Evolutionary conservation across 306 rosid species (phyloP), one percentile per base, ranked within the genome.

Genomic region (Medicago arabica): DNA sequence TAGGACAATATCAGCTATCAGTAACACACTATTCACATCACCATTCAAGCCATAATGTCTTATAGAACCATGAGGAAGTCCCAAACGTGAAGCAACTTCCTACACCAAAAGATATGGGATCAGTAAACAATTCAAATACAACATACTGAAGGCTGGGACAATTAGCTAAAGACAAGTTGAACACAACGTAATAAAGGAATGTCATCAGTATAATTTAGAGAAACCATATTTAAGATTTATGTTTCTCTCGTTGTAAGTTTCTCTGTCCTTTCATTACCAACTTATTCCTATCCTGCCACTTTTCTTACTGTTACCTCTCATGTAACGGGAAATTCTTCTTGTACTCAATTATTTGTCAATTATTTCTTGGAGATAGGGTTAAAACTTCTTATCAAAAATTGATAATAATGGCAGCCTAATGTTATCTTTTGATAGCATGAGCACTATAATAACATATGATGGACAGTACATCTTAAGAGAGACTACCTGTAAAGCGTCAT

Each of bases 1-100:
- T 54, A 95, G 83, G 77, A 92, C 78, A 78, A 95, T 88, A 87
- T 95, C 99, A 81, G 99, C 96, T 93, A 92, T 92, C 69, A 86
- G 84, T 76, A 95, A 74, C 76, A 88, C 87, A 71, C 87, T 68
- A 80, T 85, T 82, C 81, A 87, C 91, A n/a, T 92, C 99, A 83
- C 88, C 80, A 80, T 95, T 82, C 78, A 90, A 86, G 68, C 99
- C 96, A 75, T 82, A 85, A 84, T 85, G 96, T 82, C 87, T 84
- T 77, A 95, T 69, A 79, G 97, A 90, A 82, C 87, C 97, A 39
- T 80, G 80, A 82, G 67, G 87, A 78, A 95, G 97, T 80, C 99
- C 97, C 67, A 92, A 78, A 81, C 86, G 92, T 71, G 97, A 88
- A 84, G 93, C 92, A 84, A 89, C 84, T 81, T 84, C 96, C 99